Percentiles rank a stretch among this genome's conserved stretches.
These are phyloP conservation scores for Trypanosoma caninum DNA, from an alignment of 208 protist species.

Conservation along the genomic window DNA sequence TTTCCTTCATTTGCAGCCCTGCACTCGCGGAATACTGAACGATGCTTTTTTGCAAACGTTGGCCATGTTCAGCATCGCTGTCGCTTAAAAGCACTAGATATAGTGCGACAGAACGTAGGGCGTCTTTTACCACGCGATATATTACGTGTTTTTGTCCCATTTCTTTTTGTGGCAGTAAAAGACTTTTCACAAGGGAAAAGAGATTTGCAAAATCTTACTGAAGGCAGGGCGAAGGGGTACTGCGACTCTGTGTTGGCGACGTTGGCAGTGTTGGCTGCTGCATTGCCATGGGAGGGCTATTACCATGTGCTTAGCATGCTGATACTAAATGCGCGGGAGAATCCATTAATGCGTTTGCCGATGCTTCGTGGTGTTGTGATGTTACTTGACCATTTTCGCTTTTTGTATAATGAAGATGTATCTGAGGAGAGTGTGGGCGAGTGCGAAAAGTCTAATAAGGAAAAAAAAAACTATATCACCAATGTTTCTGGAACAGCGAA, in stretches of 20 bases:
- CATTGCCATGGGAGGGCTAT: slow-evolving; percentile 88
- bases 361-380: slow-evolving; percentile 88
- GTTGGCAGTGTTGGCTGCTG: slow-evolving; percentile 51
- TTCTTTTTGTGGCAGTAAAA: slow-evolving; percentile 75
- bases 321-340: slow-evolving; percentile 65
- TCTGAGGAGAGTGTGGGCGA: slow-evolving; percentile 11
- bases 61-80: slow-evolving; percentile 78
- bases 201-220: slow-evolving; percentile 71
- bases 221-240: slow-evolving; percentile 81
- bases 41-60: slow-evolving; percentile 84
- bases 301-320: slow-evolving; percentile 82
- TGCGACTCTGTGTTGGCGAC: slow-evolving; percentile 77
- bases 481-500: background rate
- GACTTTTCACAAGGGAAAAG: slow-evolving; percentile 88
- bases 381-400: slow-evolving; percentile 84
- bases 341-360: slow-evolving; percentile 56
- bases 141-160: slow-evolving; percentile 86
- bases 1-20: slow-evolving; percentile 79
- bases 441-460: background rate
- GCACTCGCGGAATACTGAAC: slow-evolving; percentile 65
- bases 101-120: slow-evolving; percentile 48
- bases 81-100: slow-evolving; percentile 72
- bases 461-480: slow-evolving; percentile 2
- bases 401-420: slow-evolving; percentile 46
- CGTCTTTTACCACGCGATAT: slow-evolving; percentile 70